Percentiles rank a stretch among this genome's conserved stretches.
These are phyloP conservation scores for Ceratobasidium theobromae DNA, from an alignment of 1,284 basidiomycete species.

Conservation along the genomic window DNA sequence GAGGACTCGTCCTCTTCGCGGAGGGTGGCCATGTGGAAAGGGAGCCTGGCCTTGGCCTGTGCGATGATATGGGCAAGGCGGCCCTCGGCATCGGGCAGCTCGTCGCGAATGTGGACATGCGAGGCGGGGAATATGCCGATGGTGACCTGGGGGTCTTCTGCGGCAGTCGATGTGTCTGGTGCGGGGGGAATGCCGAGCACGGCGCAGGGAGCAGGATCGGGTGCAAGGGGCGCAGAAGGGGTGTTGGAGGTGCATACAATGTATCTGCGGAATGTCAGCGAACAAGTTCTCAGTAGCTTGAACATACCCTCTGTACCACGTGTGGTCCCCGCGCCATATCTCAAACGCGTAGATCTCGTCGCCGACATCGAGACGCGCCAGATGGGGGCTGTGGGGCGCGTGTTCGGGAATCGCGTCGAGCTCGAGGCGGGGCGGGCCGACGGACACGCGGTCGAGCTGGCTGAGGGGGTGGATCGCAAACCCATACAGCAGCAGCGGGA, in stretches of 20 bases:
- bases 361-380: slow-evolving; percentile 84
- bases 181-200: slow-evolving; percentile 24
- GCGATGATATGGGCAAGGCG: slow-evolving; percentile 63
- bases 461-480: slow-evolving; percentile 78
- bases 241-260: slow-evolving; percentile 79
- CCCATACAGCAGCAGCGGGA: slow-evolving; percentile 78
- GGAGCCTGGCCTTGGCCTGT: neutral
- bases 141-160: slow-evolving; percentile 71
- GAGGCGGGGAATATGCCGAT: slow-evolving; percentile 95
- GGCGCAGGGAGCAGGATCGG: slow-evolving; percentile 45
- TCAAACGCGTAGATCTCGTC: slow-evolving; percentile 98
- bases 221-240: slow-evolving; percentile 45
- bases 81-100: slow-evolving; percentile 86
- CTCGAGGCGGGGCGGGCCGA: slow-evolving; percentile 56
- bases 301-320: slow-evolving; percentile 88
- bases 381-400: slow-evolving; percentile 63
- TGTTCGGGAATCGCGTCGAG: slow-evolving; percentile 60
- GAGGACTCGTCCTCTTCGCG: slow-evolving; percentile 72
- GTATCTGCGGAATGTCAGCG: slow-evolving; percentile 57
- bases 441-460: slow-evolving; percentile 41
- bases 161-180: slow-evolving; percentile 11
- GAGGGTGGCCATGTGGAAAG: slow-evolving; percentile 54
- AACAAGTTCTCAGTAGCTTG: slow-evolving; percentile 7
- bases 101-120: slow-evolving; percentile 86
- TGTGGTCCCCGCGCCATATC: slow-evolving; percentile 59